Conservation (phyloP, 2,329 filamentous ascomycete species). For the Pseudogymnoascus sp. region DNA sequence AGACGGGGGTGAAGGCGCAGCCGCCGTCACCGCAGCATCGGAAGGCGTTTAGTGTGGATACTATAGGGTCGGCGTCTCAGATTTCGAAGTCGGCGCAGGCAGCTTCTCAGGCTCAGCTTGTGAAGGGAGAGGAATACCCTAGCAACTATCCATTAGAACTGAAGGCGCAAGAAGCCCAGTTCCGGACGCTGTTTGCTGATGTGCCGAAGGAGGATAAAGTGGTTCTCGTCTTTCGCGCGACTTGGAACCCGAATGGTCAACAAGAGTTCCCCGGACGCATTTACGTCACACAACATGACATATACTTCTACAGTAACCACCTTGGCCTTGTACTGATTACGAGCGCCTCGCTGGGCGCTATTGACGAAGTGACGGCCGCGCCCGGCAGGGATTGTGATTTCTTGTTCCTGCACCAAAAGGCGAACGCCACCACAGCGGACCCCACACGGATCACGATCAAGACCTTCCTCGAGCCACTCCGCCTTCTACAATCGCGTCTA, state of each 20-base stretch:
- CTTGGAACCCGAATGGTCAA: conserved; percentile 67
- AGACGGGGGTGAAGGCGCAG: neutral
- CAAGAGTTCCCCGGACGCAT: conserved; percentile 76
- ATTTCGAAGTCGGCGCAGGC: conserved; percentile 15
- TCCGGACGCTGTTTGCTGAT: conserved; percentile 80
- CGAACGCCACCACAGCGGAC: conserved; percentile 17
- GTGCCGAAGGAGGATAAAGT: conserved; percentile 71
- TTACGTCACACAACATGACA: conserved; percentile 76
- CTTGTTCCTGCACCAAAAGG: conserved; percentile 66
- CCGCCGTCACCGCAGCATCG: conserved; percentile 17
- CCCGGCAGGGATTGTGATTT: conserved; percentile 89
- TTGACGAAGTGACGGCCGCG: conserved; percentile 82
- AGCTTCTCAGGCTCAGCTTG: neutral
- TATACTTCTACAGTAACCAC: conserved; percentile 96
- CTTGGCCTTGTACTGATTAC: conserved; percentile 84
- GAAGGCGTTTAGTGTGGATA: conserved; percentile 24
- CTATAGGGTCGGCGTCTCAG: conserved; percentile 8
- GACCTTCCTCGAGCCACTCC: conserved; percentile 81
- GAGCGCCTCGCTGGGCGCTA: conserved; percentile 62
- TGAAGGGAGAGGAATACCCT: conserved; percentile 45
- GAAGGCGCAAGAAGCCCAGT: conserved; percentile 83
- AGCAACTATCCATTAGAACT: conserved; percentile 73
- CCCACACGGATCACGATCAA: conserved; percentile 66
- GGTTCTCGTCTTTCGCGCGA: conserved; percentile 84
- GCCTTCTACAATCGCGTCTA: conserved; percentile 71